A percentile compares a stretch with the other conserved stretches of the same genome.
phyloP scores from a whole-genome alignment of 257 asterid species.

The Plantago ovata region DNA sequence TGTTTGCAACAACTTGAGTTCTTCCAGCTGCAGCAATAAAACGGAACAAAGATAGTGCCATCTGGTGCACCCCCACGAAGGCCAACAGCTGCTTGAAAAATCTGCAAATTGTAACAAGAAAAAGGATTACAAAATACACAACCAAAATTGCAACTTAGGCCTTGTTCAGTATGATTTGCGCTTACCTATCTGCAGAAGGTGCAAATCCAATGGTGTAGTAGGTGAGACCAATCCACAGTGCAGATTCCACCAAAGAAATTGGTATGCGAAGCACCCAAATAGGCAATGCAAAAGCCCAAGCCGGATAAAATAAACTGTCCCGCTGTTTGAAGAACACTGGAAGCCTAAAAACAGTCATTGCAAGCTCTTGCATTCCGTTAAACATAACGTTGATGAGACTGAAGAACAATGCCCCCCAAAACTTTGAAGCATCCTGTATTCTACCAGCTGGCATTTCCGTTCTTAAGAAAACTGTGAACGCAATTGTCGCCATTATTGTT shows the following conservation, averaged over 20 bases:
- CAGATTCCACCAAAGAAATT: slow-evolving; percentile 56
- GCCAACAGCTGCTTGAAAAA: slow-evolving; percentile 77
- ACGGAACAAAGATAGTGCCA: slow-evolving; percentile 79
- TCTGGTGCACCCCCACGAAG: slow-evolving; percentile 64
- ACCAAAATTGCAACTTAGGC: not conserved
- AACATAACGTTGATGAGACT: slow-evolving; percentile 81
- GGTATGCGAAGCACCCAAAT: slow-evolving; percentile 76
- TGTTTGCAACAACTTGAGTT: slow-evolving; percentile 65
- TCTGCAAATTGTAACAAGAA: slow-evolving; percentile 27
- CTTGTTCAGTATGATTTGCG: not conserved
- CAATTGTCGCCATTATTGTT: slow-evolving; percentile 62
- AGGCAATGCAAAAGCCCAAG: slow-evolving; percentile 91
- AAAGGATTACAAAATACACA: not conserved
- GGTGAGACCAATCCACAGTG: slow-evolving; percentile 63
- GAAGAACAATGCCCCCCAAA: slow-evolving; percentile 76
- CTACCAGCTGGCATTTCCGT: slow-evolving; percentile 69
- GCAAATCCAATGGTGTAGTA: slow-evolving; percentile 88
- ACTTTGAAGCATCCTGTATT: slow-evolving; percentile 44
- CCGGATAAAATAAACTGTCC: slow-evolving; percentile 67
- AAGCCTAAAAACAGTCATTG: slow-evolving; percentile 74
- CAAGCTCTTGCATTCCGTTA: slow-evolving; percentile 79
- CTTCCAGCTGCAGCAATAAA: slow-evolving; percentile 77
- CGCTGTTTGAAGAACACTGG: slow-evolving; percentile 86
- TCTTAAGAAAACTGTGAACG: slow-evolving; percentile 67
- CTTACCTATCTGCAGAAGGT: slow-evolving; percentile 61